Evolutionary conservation across 2,329 filamentous ascomycete genomes (phyloP).

Genomic region (Fusarium duplospermum): DNA sequence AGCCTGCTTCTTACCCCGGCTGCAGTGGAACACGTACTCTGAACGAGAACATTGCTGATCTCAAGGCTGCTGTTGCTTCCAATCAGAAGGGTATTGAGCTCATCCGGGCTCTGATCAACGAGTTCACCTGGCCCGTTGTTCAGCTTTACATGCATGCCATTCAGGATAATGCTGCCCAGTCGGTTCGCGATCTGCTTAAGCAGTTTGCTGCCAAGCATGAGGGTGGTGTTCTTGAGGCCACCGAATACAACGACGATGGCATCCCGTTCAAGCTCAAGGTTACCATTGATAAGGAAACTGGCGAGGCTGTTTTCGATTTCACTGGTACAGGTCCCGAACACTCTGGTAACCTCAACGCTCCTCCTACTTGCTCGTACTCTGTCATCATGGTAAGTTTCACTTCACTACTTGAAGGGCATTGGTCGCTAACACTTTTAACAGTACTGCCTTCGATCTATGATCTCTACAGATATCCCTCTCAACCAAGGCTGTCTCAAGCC

Average conservation of each 20-base stretch:
- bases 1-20: constrained; percentile 36
- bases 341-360: constrained; percentile 46
- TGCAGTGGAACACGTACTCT: constrained; percentile 74
- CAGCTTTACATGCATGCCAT: constrained; percentile 88
- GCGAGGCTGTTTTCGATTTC: constrained; percentile 75
- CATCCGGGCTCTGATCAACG: constrained; percentile 78
- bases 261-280: constrained; percentile 81
- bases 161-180: constrained; percentile 81
- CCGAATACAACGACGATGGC: constrained; percentile 89
- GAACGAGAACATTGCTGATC: constrained; percentile 85
- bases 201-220: constrained; percentile 76
- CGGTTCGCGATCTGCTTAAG: constrained; percentile 79
- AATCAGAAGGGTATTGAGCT: constrained; percentile 87
- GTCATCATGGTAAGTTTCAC: constrained; percentile 43
- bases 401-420: accelerated
- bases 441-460: constrained; percentile 49
- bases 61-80: constrained; percentile 87
- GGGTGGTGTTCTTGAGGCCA: constrained; percentile 76
- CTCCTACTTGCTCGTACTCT: constrained; percentile 45
- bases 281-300: constrained; percentile 78
- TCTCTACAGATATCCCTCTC: constrained; percentile 49
- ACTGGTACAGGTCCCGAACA: constrained; percentile 47
- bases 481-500: constrained; percentile 62
- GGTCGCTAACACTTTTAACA: constrained; percentile 5
- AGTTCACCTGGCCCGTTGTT: constrained; percentile 82